Conservation (phyloP, 2,329 filamentous ascomycete genomes). For the Leptographium radiaticola region DNA sequence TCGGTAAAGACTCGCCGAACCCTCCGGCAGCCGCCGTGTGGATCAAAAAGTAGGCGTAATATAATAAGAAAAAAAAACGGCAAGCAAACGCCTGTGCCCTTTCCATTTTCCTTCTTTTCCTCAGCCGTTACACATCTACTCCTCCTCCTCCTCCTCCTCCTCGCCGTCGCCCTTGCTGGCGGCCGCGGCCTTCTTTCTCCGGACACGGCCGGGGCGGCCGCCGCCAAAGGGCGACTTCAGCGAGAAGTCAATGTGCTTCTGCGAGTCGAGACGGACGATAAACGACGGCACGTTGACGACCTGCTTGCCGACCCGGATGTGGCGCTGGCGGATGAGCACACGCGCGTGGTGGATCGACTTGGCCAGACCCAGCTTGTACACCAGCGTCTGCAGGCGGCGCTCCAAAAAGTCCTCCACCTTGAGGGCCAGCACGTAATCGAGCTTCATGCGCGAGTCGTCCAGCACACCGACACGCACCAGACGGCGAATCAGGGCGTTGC, state of each 20-base stretch:
- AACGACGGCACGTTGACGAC: conserved; percentile 99
- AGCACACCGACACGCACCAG: conserved; percentile 99
- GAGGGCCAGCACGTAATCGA: conserved; percentile 99
- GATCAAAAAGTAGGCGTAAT: background rate
- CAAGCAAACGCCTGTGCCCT: background rate
- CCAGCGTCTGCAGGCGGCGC: conserved; percentile 98
- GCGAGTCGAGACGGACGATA: conserved; percentile 98
- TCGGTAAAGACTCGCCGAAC: too few relatives aligned
- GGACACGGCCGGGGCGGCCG: conserved; percentile 91
- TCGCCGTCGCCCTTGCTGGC: conserved; percentile 72
- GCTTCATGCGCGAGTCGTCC: conserved; percentile 99
- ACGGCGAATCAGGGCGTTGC: conserved; percentile 99
- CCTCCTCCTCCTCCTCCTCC: conserved; percentile 60
- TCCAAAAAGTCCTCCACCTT: conserved; percentile 99
- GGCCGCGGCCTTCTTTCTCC: conserved; percentile 99
- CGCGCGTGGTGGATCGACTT: conserved; percentile 99
- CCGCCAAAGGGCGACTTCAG: conserved; percentile 96
- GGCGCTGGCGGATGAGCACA: conserved; percentile 98
- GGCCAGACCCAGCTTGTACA: conserved; percentile 99
- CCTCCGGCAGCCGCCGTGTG: too few relatives aligned
- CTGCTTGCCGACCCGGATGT: conserved; percentile 99
- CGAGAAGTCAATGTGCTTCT: conserved; percentile 99
- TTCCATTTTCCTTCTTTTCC: background rate
- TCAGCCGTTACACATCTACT: background rate
- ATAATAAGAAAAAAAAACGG: background rate